These are phyloP conservation scores for Scleroderma bovista DNA, from an alignment of 768 basidiomycete genomes.

Conservation along the genomic window DNA sequence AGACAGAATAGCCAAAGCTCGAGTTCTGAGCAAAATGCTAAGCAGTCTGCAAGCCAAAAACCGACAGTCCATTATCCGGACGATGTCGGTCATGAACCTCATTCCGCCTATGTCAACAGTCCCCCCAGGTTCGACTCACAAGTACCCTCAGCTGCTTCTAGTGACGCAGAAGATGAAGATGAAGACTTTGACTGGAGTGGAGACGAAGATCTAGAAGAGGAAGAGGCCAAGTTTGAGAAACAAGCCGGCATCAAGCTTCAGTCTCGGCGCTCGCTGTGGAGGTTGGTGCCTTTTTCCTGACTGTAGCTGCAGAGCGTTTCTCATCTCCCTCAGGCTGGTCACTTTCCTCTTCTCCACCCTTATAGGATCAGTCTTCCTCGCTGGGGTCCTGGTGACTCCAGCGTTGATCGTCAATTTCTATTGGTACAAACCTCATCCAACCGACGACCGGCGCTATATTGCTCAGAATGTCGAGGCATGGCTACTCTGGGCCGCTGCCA, in stretches of 20 bases:
- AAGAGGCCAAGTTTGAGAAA: conserved; percentile 61
- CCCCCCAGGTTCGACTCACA: conserved; percentile 32
- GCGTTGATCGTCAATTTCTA: conserved; percentile 62
- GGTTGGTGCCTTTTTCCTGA: conserved; percentile 32
- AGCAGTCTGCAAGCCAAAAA: conserved; percentile 18
- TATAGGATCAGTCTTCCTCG: conserved; percentile 63
- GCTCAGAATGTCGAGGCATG: conserved; percentile 67
- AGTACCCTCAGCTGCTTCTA: conserved; percentile 42
- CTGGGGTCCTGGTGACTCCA: conserved; percentile 54
- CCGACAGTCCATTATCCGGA: conserved; percentile 53
- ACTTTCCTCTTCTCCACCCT: conserved; percentile 65
- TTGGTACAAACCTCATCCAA: conserved; percentile 61
- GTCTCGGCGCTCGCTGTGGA: conserved; percentile 43
- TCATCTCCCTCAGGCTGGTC: conserved; percentile 39
- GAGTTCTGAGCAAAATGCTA: conserved; percentile 8
- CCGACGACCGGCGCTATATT: conserved; percentile 51
- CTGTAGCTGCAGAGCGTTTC: not conserved
- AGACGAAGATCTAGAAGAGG: conserved; percentile 70
- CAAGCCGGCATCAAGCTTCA: conserved; percentile 48
- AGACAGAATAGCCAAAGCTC: conserved; percentile 11
- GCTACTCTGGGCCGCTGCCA: conserved; percentile 79
- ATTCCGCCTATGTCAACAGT: conserved; percentile 18
- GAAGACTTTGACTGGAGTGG: conserved; percentile 72
- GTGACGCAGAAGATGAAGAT: conserved; percentile 56
- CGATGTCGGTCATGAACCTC: conserved; percentile 27